Conservation (phyloP, 2,329 filamentous ascomycete genomes). For the Neocucurbitaria cava region DNA sequence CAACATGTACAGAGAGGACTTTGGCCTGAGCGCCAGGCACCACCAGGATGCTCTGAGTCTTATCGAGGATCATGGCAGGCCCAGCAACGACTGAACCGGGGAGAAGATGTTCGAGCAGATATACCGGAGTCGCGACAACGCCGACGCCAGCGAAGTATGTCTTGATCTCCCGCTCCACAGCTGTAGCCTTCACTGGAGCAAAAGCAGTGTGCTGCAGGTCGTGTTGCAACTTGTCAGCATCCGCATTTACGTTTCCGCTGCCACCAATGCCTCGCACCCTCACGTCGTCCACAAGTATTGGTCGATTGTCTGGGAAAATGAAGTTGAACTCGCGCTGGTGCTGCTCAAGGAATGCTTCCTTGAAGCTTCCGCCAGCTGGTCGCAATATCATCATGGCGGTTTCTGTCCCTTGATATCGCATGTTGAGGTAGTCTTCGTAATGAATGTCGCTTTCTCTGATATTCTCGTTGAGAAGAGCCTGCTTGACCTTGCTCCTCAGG, state of each 20-base stretch:
- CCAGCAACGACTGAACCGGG: constrained; percentile 54
- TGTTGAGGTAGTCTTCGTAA: constrained; percentile 77
- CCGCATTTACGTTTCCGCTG: neutral
- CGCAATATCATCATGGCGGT: constrained; percentile 85
- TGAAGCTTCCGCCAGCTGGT: constrained; percentile 78
- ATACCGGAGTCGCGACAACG: neutral
- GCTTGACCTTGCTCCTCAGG: neutral
- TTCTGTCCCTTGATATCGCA: constrained; percentile 87
- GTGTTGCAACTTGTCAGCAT: neutral
- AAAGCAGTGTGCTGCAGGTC: neutral
- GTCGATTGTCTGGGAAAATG: constrained; percentile 72
- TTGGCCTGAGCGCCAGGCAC: constrained; percentile 73
- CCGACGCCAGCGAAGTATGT: neutral
- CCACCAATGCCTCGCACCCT: constrained; percentile 74
- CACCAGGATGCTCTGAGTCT: constrained; percentile 87
- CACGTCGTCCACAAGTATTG: constrained; percentile 86
- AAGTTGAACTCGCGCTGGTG: constrained; percentile 92
- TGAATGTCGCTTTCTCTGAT: neutral
- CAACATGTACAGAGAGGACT: neutral
- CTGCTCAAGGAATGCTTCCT: constrained; percentile 73
- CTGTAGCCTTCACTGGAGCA: neutral
- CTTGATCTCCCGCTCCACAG: neutral
- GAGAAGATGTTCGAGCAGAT: constrained; percentile 59
- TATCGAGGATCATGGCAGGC: constrained; percentile 82
- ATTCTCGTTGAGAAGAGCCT: constrained; percentile 3